Evolutionary conservation across 192 early-diverging fungal species (phyloP), one percentile per base, ranked within the genome.

Genomic region (Gorgonomyces haynaldii): DNA sequence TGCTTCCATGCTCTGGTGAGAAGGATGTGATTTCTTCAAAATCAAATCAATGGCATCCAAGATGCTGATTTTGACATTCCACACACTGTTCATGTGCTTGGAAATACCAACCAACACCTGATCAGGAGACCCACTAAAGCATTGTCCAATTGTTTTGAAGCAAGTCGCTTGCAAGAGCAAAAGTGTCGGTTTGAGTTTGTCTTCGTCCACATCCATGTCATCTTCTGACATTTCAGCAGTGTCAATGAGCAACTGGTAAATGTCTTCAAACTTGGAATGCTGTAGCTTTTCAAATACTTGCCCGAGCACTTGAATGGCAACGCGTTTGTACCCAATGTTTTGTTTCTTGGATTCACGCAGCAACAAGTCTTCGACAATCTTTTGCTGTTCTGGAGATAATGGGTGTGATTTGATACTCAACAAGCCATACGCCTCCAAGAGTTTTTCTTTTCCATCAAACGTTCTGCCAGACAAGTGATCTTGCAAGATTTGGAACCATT

Each of bases 401-500:
- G n/a, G n/a, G n/a, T n/a, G n/a, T n/a, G n/a, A n/a, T n/a, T n/a
- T n/a, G 2, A 82, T 53, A 10, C 70, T 55, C 0, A 85, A 37
- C 9, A 61, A 58, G 5, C 64, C 65, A 36, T 86, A 62, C 1
- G 80, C 69, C 28, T 81, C 74, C 2, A 89, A 55, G 4, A 91
- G 70, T 3, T 57, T 63, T 43, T 89, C 86, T 56, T 91, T 91
- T 28, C 88, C 88, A 2, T 75, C 76, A 85, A 85, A 91, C 0
- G 83, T 83, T 29, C 88, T 56, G 3, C 83, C 81, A 0, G 67
- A 52, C 0, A 91, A 58, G 0, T 74, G 68, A 27, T 79, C 62
- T 2, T 77, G 45, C 40, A 90, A 55, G 27, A 86, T 23, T n/a
- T 74, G 69, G 17, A 91, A 42, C 8, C 82, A 45, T 10, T 42